Base-by-base conservation (phyloP, 768 basidiomycete genomes). In the Cystoderma amianthinum region DNA sequence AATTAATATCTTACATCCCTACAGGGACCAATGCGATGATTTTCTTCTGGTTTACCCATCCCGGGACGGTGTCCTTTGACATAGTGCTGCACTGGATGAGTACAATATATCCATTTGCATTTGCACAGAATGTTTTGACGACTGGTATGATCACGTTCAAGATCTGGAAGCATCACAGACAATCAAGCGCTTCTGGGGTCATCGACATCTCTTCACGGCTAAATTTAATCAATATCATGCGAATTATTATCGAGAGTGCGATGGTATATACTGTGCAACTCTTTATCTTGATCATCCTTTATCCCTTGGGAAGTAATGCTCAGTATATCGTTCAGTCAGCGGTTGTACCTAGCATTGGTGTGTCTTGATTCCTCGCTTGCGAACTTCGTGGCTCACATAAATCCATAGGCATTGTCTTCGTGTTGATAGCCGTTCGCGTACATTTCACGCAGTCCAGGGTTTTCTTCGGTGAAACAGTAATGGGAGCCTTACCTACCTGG, bases 241-340 rank as follows among this genome's bases (percentile, higher is more conserved):
- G 56, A n/a, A 58, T 62, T 24, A 44, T 62, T 6, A 42, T 62
- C 25, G 60, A 62, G 39, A 62, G 60, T 37, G 60, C 60, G 2
- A 49, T 54, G 43, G 45, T 60, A 15, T 62, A 60, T 41, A 59
- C 59, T 4, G 24, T 59, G 6, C 46, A 59, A 32, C 41, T 58
- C 10, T 44, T 60, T 22, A 30, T 59, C 24, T 46, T 60, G 9
- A 53, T 60, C 21, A 50, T 60, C 16, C 45, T 62, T 1, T 56
- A 55, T 34, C 52, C 55, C 11, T 24, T 51, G 22, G 38, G 48
- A 16, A 47, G 53, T 38, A 51, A 52, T 20, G 54, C 55, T 7
- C 57, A 58, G 33, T 49, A 50, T 32, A 49, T 62, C 10, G 44
- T 62, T 20, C 57, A 56, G 23, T 44, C 42, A 15, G 50, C 55